Evolutionary conservation across 2,329 filamentous ascomycete genomes (phyloP).

Genomic region (Pseudogymnoascus pannorum): DNA sequence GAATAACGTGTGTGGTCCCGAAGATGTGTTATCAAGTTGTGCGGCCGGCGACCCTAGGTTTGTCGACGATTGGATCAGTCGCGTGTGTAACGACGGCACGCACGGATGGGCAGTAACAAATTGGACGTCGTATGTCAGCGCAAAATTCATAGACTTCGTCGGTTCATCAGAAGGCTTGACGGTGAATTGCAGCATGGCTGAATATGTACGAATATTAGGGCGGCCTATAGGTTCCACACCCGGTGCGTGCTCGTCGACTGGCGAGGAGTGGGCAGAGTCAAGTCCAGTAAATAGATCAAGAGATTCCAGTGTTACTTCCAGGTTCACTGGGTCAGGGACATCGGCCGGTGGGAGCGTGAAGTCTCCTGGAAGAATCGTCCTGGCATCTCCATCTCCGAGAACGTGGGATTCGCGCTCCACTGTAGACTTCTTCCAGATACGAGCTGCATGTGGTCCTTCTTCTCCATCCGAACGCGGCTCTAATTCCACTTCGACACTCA

Average conservation of each 20-base stretch:
- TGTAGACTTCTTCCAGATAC: conserved; percentile 53
- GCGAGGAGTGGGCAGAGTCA: not conserved
- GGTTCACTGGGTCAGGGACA: conserved; percentile 37
- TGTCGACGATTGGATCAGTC: conserved; percentile 50
- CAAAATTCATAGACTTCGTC: conserved; percentile 23
- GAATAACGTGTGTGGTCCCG: conserved; percentile 20
- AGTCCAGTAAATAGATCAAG: conserved; percentile 39
- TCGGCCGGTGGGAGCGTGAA: conserved; percentile 56
- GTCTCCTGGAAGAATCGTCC: conserved; percentile 50
- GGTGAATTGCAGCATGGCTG: conserved; percentile 26
- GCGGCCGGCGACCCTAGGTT: conserved; percentile 54
- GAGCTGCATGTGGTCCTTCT: conserved; percentile 45
- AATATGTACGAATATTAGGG: conserved; percentile 24
- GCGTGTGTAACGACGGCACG: conserved; percentile 48
- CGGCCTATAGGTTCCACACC: conserved; percentile 12
- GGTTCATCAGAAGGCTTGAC: conserved; percentile 17
- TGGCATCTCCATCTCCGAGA: conserved; percentile 48
- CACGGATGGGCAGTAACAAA: conserved; percentile 63
- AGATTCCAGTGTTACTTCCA: conserved; percentile 42
- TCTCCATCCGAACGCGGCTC: conserved; percentile 41
- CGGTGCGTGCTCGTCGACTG: conserved; percentile 13
- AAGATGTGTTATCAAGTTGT: conserved; percentile 28
- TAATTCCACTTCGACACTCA: conserved; percentile 50
- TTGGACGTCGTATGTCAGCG: conserved; percentile 50
- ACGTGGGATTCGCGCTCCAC: conserved; percentile 55